Evolutionary conservation across 2,329 filamentous ascomycete genomes (phyloP), one percentile per base, ranked within the genome.

Genomic region (Neonectria neomacrospora): DNA sequence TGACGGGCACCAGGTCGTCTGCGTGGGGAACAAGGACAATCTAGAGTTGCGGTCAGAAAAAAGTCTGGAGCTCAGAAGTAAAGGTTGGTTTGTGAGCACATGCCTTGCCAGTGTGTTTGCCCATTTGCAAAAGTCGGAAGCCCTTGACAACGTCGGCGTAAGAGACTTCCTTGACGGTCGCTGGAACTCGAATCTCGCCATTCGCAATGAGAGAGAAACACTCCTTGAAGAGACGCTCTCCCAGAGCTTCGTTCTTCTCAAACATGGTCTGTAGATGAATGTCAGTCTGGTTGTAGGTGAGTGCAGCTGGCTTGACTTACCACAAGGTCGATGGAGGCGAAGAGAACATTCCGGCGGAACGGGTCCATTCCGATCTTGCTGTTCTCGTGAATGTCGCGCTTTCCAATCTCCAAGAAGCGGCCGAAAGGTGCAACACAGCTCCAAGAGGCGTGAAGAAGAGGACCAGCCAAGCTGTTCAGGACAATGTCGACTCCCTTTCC

Each of bases 301-400:
- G 10, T 5, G 6, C 12, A 26, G 18, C 2, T n/a, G 16, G 7
- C 6, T n/a, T 39, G 20, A 41, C 56, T 53, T 59, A 59, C 56
- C 44, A 71, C 65, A 3, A 83, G 67, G 61, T 83, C 79, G 2
- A 83, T 75, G 0, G 76, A 78, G 1, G 77, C 70, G 54, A 83
- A 82, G 12, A 74, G 76, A 16, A 79, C 74, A 54, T 73, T 72
- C 68, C 52, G 81, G 80, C 54, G 58, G 58, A 65, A 65, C 0
- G 75, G 76, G 1, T 68, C 57, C 77, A 82, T 80, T 9, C 57
- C 61, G 7, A 70, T 53, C 48, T 58, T 57, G 42, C 75, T 77
- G 26, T 80, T 78, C 5, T 77, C 60, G 12, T 63, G 45, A 23
- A 77, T 73, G 50, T 79, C 77, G n/a, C 68, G 70, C 57, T 74